Conservation (phyloP, 139 green algal species). For the Nannochloris sp. region DNA sequence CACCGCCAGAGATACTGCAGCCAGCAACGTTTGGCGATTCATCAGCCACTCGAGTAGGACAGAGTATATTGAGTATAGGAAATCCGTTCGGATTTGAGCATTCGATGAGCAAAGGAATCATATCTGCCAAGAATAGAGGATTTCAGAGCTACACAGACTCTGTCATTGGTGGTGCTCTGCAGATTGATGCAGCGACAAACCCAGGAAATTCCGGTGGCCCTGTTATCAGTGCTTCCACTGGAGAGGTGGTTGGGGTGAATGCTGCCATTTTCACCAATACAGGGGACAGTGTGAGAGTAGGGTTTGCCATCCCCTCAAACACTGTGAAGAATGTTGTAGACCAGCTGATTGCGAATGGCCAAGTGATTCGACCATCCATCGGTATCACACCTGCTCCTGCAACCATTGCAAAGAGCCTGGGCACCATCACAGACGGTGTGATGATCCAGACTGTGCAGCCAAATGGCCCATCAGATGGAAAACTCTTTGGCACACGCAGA, state of each 20-base stretch:
- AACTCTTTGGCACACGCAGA: slow-evolving; percentile 51
- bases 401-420: slow-evolving; percentile 44
- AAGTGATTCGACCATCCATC: neutral
- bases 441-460: slow-evolving; percentile 47
- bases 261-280: slow-evolving; percentile 79
- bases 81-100: slow-evolving; percentile 59
- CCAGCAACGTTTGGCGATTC: slow-evolving; percentile 43
- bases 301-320: slow-evolving; percentile 78
- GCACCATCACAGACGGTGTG: slow-evolving; percentile 26
- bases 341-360: slow-evolving; percentile 65
- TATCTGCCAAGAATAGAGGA: slow-evolving; percentile 45
- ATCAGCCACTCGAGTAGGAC: slow-evolving; percentile 44
- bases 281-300: slow-evolving; percentile 54
- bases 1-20: slow-evolving; percentile 25
- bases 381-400: slow-evolving; percentile 26
- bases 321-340: slow-evolving; percentile 55
- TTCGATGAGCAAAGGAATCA: slow-evolving; percentile 44
- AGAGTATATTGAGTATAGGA: slow-evolving; percentile 60
- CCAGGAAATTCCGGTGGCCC: slow-evolving; percentile 53
- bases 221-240: slow-evolving; percentile 46
- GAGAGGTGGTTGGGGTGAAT: slow-evolving; percentile 39
- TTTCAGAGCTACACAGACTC: slow-evolving; percentile 46
- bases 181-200: slow-evolving; percentile 65
- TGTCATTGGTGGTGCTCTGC: slow-evolving; percentile 60
- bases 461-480: slow-evolving; percentile 43